Percentiles rank a stretch among this genome's conserved stretches.
phyloP scores from a whole-genome alignment of 257 asterid species.

The Scutellaria barbata region DNA sequence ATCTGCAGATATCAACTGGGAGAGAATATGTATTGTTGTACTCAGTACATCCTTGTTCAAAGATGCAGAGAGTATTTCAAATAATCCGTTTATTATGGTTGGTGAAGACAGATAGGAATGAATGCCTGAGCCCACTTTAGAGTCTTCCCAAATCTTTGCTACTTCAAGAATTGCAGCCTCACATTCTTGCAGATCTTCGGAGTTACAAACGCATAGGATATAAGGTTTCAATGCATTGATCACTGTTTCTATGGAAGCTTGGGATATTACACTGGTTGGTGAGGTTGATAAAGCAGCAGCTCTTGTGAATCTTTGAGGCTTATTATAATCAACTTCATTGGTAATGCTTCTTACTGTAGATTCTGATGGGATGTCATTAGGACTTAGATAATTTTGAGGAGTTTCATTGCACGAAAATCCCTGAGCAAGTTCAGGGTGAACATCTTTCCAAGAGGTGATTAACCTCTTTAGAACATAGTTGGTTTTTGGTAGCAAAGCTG shows the following conservation, averaged over 20 bases:
- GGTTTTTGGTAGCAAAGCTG: constrained; percentile 71
- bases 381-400: constrained; percentile 45
- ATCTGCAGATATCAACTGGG: constrained; percentile 62
- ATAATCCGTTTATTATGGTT: constrained; percentile 63
- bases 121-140: constrained; percentile 60
- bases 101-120: constrained; percentile 72
- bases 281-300: constrained; percentile 55
- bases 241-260: constrained; percentile 67
- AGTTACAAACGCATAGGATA: constrained; percentile 66
- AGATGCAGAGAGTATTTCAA: constrained; percentile 76
- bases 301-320: constrained; percentile 60
- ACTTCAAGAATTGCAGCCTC: constrained; percentile 64
- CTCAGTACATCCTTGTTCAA: constrained; percentile 64
- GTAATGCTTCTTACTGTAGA: constrained; percentile 33
- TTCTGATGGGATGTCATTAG: constrained; percentile 24
- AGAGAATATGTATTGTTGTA: constrained; percentile 59
- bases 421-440: constrained; percentile 75
- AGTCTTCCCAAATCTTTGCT: constrained; percentile 67
- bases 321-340: constrained; percentile 42
- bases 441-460: constrained; percentile 84
- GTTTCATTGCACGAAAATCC: constrained; percentile 67
- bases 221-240: constrained; percentile 64
- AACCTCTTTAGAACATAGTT: constrained; percentile 82
- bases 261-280: constrained; percentile 67
- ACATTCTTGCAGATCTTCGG: constrained; percentile 83